Conservation (phyloP, 1,284 basidiomycete species). For the Fomitopsis betulina region DNA sequence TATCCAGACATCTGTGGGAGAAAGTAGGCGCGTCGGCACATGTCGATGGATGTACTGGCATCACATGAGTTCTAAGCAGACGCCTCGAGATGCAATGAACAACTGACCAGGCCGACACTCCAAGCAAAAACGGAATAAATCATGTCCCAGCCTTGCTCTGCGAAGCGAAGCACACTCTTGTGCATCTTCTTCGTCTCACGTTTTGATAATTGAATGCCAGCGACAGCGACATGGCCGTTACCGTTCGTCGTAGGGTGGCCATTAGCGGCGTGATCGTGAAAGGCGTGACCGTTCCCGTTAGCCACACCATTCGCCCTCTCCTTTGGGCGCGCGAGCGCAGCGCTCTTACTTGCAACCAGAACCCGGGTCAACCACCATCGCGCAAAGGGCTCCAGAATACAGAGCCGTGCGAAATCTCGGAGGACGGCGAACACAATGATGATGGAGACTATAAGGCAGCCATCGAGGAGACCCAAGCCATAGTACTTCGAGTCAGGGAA, state of each 20-base stretch:
- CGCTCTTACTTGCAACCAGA: slow-evolving; percentile 29
- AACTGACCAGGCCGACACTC: slow-evolving; percentile 79
- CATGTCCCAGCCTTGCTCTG: slow-evolving; percentile 91
- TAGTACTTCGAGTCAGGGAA: slow-evolving; percentile 68
- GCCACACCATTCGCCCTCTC: slow-evolving; percentile 29
- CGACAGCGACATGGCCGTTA: slow-evolving; percentile 24
- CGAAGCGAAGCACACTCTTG: slow-evolving; percentile 80
- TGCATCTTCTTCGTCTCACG: slow-evolving; percentile 52
- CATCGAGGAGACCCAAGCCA: slow-evolving; percentile 64
- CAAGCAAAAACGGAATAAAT: slow-evolving; percentile 80
- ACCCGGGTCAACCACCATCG: slow-evolving; percentile 62
- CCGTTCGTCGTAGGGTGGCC: slow-evolving; percentile 17
- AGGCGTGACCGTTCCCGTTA: slow-evolving; percentile 17
- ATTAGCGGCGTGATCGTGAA: slow-evolving; percentile 11
- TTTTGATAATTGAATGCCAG: slow-evolving; percentile 16
- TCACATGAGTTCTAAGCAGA: slow-evolving; percentile 1
- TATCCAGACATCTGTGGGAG: slow-evolving; percentile 73
- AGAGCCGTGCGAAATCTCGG: slow-evolving; percentile 71
- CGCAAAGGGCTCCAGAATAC: slow-evolving; percentile 75
- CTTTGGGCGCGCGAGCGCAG: slow-evolving; percentile 23
- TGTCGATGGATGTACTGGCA: slow-evolving; percentile 74
- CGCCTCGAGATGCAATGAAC: slow-evolving; percentile 11
- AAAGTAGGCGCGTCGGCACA: slow-evolving; percentile 64
- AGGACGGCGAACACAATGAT: slow-evolving; percentile 77
- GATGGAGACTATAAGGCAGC: slow-evolving; percentile 67